These are phyloP conservation scores for Pascua guehoae DNA, from an alignment of 1,284 basidiomycete genomes.

Conservation along the genomic window DNA sequence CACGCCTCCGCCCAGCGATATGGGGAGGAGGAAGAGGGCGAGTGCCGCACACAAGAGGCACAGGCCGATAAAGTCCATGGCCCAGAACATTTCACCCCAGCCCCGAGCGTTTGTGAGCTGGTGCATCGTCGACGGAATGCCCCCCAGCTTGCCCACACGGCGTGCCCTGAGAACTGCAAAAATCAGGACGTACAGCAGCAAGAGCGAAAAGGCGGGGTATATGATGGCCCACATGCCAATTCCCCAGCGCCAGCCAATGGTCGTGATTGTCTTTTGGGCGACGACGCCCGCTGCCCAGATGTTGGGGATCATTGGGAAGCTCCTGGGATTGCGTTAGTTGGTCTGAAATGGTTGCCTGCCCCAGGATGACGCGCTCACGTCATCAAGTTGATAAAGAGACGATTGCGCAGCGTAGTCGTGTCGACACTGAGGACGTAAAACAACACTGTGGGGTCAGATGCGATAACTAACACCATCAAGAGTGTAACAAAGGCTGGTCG, in stretches of 20 bases:
- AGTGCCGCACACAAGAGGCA: conserved; percentile 27
- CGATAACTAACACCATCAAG: too few relatives aligned
- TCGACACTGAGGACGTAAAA: conserved; percentile 54
- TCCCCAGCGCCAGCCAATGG: conserved; percentile 59
- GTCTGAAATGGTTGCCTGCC: too few relatives aligned
- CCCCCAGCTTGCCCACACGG: conserved; percentile 26
- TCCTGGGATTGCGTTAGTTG: conserved; percentile 25
- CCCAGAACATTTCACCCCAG: conserved; percentile 42
- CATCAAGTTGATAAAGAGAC: conserved; percentile 57
- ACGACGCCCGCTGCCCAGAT: conserved; percentile 33
- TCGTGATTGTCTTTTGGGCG: conserved; percentile 36
- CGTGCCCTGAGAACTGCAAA: conserved; percentile 42
- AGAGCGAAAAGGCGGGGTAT: conserved; percentile 16
- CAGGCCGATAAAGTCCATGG: conserved; percentile 48
- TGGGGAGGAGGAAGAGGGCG: conserved; percentile 38
- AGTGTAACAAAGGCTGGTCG: not conserved
- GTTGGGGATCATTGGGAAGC: conserved; percentile 43
- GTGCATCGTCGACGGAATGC: conserved; percentile 29
- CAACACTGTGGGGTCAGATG: conserved; percentile 2
- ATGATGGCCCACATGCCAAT: conserved; percentile 31
- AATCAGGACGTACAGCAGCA: conserved; percentile 38
- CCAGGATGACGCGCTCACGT: conserved; percentile 47
- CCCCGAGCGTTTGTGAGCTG: not conserved
- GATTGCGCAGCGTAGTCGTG: conserved; percentile 68
- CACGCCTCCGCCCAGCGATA: conserved; percentile 43